Evolutionary conservation across 2,329 filamentous ascomycete genomes (phyloP).

Genomic region (Bipolaris cookei): DNA sequence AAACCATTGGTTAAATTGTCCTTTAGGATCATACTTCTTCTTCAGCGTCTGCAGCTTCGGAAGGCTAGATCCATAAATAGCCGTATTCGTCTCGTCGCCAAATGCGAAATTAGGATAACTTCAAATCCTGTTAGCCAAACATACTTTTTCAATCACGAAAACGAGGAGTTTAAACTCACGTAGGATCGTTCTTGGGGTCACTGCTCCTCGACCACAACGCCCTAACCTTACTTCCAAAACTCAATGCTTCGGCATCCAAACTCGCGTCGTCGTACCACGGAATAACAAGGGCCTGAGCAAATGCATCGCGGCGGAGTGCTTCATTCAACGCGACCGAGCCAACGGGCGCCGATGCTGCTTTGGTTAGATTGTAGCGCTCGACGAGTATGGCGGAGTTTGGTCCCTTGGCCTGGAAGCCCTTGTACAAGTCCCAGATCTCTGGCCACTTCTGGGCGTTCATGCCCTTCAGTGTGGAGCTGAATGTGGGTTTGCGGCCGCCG

Average conservation of each 20-base stretch:
- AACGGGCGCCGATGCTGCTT: conserved; percentile 29
- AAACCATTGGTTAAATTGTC: conserved; percentile 39
- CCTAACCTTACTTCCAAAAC: conserved; percentile 43
- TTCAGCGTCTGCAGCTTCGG: conserved; percentile 30
- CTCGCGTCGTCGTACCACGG: conserved; percentile 50
- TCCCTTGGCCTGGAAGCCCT: conserved; percentile 45
- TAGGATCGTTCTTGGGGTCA: conserved; percentile 23
- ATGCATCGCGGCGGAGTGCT: conserved; percentile 35
- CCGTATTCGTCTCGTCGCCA: conserved; percentile 33
- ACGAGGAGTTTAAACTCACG: conserved; percentile 19
- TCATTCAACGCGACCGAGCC: conserved; percentile 40
- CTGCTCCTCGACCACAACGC: conserved; percentile 33
- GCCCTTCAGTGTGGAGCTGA: conserved; percentile 41
- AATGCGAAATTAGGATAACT: conserved; percentile 39
- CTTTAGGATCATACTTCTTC: conserved; percentile 32
- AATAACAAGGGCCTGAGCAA: conserved; percentile 49
- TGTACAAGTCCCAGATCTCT: conserved; percentile 50
- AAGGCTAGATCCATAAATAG: conserved; percentile 35
- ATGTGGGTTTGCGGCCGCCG: conserved; percentile 52
- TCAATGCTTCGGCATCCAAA: conserved; percentile 45
- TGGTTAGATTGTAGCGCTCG: conserved; percentile 48
- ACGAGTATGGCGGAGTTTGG: conserved; percentile 45
- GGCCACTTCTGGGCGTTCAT: conserved; percentile 50
- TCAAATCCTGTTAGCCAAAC: conserved; percentile 1
- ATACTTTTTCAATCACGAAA: not conserved